phyloP scores from a whole-genome alignment of 164 flowering plant species.

The Protea cynaroides region DNA sequence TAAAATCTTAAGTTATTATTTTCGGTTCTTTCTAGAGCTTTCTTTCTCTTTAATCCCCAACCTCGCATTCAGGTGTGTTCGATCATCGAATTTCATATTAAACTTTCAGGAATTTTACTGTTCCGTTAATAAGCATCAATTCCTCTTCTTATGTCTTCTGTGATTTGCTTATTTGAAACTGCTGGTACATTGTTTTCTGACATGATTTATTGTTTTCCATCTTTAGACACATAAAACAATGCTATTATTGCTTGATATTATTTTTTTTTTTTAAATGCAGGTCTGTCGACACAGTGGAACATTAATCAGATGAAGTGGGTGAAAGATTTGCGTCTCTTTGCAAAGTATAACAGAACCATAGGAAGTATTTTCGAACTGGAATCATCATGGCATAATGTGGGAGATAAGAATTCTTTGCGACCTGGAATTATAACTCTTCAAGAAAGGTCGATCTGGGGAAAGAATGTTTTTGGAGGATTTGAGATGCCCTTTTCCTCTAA shows the following conservation, averaged over 20 bases:
- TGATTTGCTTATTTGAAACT: no score
- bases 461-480: neutral
- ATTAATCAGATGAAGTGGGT: slow-evolving; percentile 18
- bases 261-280: slow-evolving; percentile 8
- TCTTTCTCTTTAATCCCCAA: no score
- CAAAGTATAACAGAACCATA: slow-evolving; percentile 2
- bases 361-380: slow-evolving; percentile 6
- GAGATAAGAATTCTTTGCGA: neutral
- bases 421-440: neutral
- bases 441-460: neutral
- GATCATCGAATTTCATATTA: no score
- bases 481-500: neutral
- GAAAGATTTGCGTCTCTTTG: slow-evolving; percentile 5
- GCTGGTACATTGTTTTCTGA: no score
- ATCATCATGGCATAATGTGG: neutral
- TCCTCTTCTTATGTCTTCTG: no score
- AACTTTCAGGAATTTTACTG: no score
- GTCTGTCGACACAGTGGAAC: neutral
- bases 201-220: neutral
- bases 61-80: no score
- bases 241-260: neutral
- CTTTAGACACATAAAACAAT: neutral
- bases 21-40: no score
- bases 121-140: no score
- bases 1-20: no score